A percentile compares a stretch with the other conserved stretches of the same genome.
Evolutionary conservation across 768 basidiomycete genomes (phyloP).

Genomic region (Pulveroboletus sp.): DNA sequence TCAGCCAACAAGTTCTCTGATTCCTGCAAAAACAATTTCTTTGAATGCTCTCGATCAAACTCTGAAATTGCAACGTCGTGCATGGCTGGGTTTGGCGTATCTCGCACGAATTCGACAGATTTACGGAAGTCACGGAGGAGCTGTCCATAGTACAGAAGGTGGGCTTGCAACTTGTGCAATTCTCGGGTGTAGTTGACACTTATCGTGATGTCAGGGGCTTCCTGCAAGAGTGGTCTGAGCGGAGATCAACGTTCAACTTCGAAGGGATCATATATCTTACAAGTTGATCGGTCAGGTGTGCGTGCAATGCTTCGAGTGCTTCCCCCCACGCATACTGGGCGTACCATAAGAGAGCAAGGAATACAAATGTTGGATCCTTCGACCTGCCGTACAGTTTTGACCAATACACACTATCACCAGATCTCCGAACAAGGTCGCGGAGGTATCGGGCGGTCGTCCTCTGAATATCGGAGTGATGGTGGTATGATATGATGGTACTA

Average conservation of each 20-base stretch:
- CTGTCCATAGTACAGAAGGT: constrained; percentile 53
- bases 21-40: constrained; percentile 17
- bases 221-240: constrained; percentile 31
- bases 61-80: constrained; percentile 20
- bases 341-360: constrained; percentile 51
- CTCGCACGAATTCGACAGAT: constrained; percentile 45
- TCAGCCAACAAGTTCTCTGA: constrained; percentile 34
- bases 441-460: constrained; percentile 28
- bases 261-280: constrained; percentile 25
- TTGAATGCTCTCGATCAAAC: constrained; percentile 2
- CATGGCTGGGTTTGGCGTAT: constrained; percentile 51
- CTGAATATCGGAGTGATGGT: constrained; percentile 22
- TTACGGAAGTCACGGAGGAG: constrained; percentile 55
- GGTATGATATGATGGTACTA: constrained; percentile 37
- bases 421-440: constrained; percentile 30
- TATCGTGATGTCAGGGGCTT: constrained; percentile 39
- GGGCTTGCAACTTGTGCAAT: constrained; percentile 55
- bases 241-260: neutral
- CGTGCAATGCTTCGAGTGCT: constrained; percentile 48
- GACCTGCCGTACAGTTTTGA: constrained; percentile 30
- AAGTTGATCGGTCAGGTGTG: constrained; percentile 44
- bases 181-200: constrained; percentile 46
- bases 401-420: constrained; percentile 38
- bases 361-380: constrained; percentile 32
- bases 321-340: constrained; percentile 64